Base-by-base conservation (phyloP, 495 filamentous ascomycete species). In the Thermothielavioides terrestris region DNA sequence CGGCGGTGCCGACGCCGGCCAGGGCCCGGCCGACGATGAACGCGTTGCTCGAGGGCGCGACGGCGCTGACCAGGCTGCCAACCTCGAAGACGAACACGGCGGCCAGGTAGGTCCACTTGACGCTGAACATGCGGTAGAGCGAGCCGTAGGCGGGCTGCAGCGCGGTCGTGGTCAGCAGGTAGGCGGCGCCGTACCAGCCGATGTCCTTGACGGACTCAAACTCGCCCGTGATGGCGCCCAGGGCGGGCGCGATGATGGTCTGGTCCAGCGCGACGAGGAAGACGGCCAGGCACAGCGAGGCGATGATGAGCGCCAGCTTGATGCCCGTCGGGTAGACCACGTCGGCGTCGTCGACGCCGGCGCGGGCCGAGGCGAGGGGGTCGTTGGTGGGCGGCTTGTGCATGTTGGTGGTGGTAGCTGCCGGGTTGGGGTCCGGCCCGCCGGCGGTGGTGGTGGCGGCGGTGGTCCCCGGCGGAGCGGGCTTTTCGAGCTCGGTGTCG, bases 231-330 rank as follows among this genome's bases (percentile, higher is more conserved):
- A 74, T 71, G 49, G 69, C 67, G 53, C 69, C 78, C 18, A 82
- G 73, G 1, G 80, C 76, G 9, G 79, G 80, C 1, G 79, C 67
- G 49, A 83, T 77, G 58, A 83, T 80, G 42, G 78, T 81, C 59
- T 78, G 73, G 57, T 82, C 81, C 37, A 85, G 71, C 7, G 81
- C 81, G 23, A 79, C 77, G 42, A 83, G 71, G 68, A 85, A 83
- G 31, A 79, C 67, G 32, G 69, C 57, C 7, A 77, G 56, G 57
- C 71, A 77, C 21, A 78, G 69, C 14, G 75, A 74, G 20, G 65
- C 47, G 49, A 77, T 72, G 42, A 78, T 69, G 18, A 77, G 64
- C 30, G 58, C 42, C 6, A 78, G 67, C 44, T 64, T 71, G 39
- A 65, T 32, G 23, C 74, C 75, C 18, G 63, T 59, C 5, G 76